A percentile compares a stretch with the other conserved stretches of the same genome.
Evolutionary conservation across 805 yeast genomes (phyloP).

Genomic region (Kodamaea nitidulidarum): DNA sequence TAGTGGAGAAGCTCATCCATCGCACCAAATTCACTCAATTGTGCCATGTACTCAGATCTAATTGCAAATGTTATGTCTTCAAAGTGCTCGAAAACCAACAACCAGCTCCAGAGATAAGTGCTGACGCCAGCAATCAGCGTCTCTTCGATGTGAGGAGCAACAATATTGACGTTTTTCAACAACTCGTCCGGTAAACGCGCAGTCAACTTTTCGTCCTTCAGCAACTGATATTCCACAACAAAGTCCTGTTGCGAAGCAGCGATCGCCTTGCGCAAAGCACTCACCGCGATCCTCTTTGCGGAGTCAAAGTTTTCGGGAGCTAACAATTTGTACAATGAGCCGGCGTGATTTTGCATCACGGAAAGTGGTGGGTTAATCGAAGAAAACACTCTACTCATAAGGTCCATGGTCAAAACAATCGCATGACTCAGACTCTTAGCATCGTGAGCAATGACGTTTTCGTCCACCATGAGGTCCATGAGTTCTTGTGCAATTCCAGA

Average conservation of each 20-base stretch:
- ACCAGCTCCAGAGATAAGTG: constrained; percentile 66
- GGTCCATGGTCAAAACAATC: constrained; percentile 30
- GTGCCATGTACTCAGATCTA: constrained; percentile 55
- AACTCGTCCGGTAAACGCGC: constrained; percentile 36
- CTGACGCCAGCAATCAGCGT: constrained; percentile 18
- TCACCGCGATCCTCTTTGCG: constrained; percentile 43
- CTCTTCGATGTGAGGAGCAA: constrained; percentile 16
- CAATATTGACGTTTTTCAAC: constrained; percentile 5
- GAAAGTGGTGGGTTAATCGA: constrained; percentile 22
- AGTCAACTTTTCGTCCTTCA: constrained; percentile 26
- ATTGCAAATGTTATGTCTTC: constrained; percentile 61
- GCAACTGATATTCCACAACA: constrained; percentile 59
- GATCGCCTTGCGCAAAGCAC: constrained; percentile 39
- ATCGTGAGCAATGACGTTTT: constrained; percentile 17
- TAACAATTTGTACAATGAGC: constrained; percentile 34
- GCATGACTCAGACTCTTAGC: constrained; percentile 27
- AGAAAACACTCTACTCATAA: constrained; percentile 28
- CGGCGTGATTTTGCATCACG: constrained; percentile 26
- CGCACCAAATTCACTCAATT: constrained; percentile 45
- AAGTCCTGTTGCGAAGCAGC: constrained; percentile 50
- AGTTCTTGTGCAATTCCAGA: constrained; percentile 39
- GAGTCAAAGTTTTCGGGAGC: constrained; percentile 14
- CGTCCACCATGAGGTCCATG: constrained; percentile 38
- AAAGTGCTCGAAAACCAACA: constrained; percentile 56
- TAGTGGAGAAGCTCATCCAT: constrained; percentile 49